Percentiles rank a stretch among this genome's conserved stretches.
phyloP scores from a whole-genome alignment of 2,329 filamentous ascomycete species.

The Fusarium musae region DNA sequence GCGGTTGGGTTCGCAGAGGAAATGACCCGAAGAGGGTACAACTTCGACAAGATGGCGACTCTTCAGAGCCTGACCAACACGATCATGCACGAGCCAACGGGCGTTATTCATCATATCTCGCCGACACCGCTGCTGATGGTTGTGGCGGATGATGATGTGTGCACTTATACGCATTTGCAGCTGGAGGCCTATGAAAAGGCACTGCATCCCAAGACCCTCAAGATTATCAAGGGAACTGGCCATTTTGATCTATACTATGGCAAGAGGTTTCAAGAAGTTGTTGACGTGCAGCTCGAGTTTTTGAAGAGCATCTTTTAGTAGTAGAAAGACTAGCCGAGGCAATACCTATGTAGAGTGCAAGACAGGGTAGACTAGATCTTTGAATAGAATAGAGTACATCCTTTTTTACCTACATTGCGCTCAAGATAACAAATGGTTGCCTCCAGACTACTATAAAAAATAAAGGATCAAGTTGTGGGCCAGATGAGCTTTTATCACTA shows the following conservation, averaged over 20 bases:
- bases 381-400: neutral
- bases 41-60: neutral
- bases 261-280: neutral
- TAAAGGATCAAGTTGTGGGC: neutral
- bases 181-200: neutral
- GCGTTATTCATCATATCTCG: neutral
- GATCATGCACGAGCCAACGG: neutral
- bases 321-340: rapidly evolving
- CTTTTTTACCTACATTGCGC: too few relatives aligned
- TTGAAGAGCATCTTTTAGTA: neutral
- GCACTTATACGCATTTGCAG: neutral
- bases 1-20: neutral
- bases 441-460: too few relatives aligned
- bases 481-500: neutral
- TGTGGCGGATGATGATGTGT: neutral
- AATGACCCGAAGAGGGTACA: neutral
- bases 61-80: neutral
- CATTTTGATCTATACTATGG: neutral
- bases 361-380: neutral
- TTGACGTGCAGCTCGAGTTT: neutral
- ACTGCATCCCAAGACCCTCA: neutral
- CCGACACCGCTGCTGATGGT: neutral
- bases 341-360: neutral
- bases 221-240: neutral
- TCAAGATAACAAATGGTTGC: rapidly evolving